Evolutionary conservation across 2,329 filamentous ascomycete genomes (phyloP).

Genomic region (Alternaria alternata): DNA sequence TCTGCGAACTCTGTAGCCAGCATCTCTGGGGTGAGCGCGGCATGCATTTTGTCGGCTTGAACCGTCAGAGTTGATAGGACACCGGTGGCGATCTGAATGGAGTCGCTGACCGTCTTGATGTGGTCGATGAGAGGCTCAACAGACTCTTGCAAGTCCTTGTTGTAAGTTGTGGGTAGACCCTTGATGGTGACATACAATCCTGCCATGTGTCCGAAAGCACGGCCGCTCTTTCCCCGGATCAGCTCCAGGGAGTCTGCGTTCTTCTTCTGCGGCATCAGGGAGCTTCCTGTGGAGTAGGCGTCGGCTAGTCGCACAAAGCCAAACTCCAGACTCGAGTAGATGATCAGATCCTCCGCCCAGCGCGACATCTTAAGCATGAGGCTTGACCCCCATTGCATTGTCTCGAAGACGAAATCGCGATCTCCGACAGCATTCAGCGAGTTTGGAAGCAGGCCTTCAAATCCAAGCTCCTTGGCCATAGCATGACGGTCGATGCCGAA

Average conservation of each 20-base stretch:
- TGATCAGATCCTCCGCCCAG: conserved; percentile 86
- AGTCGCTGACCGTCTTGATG: conserved; percentile 82
- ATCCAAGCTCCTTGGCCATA: conserved; percentile 82
- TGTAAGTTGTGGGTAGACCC: conserved; percentile 82
- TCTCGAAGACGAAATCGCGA: conserved; percentile 83
- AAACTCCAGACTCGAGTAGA: conserved; percentile 80
- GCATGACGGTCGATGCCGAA: conserved; percentile 82
- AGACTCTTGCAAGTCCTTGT: conserved; percentile 91
- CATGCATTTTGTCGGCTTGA: conserved; percentile 77
- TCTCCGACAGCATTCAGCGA: conserved; percentile 78
- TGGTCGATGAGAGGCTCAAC: conserved; percentile 86
- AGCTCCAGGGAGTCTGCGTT: conserved; percentile 79
- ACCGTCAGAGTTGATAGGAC: conserved; percentile 77
- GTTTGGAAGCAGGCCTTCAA: conserved; percentile 78
- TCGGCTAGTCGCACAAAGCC: conserved; percentile 79
- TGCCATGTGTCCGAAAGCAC: conserved; percentile 81
- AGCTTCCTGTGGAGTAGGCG: conserved; percentile 79
- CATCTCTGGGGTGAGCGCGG: conserved; percentile 83
- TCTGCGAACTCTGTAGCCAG: conserved; percentile 76
- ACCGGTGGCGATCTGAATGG: conserved; percentile 82
- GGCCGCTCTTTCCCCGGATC: conserved; percentile 78
- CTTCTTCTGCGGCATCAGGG: conserved; percentile 86
- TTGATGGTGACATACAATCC: conserved; percentile 80
- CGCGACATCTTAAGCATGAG: conserved; percentile 82
- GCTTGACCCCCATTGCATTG: conserved; percentile 79